Conservation (phyloP, 2,329 filamentous ascomycete species). For the Lasiodiplodia gonubiensis region DNA sequence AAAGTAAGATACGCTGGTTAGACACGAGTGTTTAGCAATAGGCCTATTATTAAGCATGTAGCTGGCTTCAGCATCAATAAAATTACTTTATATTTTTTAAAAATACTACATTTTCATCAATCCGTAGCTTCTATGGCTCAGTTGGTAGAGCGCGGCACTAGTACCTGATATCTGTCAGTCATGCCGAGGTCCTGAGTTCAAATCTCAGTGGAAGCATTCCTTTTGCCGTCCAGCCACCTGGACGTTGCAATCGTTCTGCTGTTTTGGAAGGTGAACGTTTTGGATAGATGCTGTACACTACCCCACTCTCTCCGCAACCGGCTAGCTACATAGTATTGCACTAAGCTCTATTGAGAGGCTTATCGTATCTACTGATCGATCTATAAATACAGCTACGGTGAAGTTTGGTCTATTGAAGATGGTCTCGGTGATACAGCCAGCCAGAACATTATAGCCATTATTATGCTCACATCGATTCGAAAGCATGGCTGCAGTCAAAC, state of each 20-base stretch:
- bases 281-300: background rate
- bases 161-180: background rate
- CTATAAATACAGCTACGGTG: background rate
- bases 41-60: no score
- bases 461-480: no score
- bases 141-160: conserved; percentile 29
- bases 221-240: background rate
- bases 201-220: conserved; percentile 28
- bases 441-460: no score
- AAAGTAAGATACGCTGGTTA: no score
- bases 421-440: background rate
- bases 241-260: background rate
- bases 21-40: no score
- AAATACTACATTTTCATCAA: background rate
- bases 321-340: background rate
- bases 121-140: conserved; percentile 24
- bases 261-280: background rate
- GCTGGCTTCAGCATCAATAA: no score
- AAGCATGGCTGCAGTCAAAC: no score
- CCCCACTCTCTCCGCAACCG: no score
- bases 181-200: conserved; percentile 30
- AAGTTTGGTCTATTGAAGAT: background rate
- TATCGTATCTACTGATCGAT: no score
- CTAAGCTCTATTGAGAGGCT: background rate
- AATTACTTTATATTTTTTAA: no score